Base-by-base conservation (phyloP, 345 rosid species). In the Psidium guajava region DNA sequence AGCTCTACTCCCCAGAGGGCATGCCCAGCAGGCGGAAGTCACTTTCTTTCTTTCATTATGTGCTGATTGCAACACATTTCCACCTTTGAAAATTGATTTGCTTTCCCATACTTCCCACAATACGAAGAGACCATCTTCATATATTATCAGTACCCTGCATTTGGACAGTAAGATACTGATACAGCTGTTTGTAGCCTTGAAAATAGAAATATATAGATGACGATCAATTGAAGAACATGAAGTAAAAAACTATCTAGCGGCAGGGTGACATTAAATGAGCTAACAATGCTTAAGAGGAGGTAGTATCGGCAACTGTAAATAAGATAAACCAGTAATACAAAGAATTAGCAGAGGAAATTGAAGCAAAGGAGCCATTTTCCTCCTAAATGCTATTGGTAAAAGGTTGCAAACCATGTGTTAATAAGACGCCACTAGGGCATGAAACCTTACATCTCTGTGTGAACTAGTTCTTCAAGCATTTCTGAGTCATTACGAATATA, bases 11-110 rank as follows among this genome's bases (percentile, higher is more conserved):
- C 98, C 98, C 84, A 88, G 81, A 36, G 98, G 96, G 55, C 99
- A 97, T 58, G 91, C 95, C 99, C 98, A 97, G 82, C 98, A 92
- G 58, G 98, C 98, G 82, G 93, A 92, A 56, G 98, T 94, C 83
- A 89, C 96, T 90, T 91, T 92, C 92, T 94, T 97, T 50, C 88
- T 91, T 74, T 94, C 98, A 82, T 89, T 91, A 20, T 90, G 82
- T 82, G 88, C 87, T 77, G 93, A 86, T n/a, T 87, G 95, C 87
- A 92, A 82, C 74, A 87, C 88, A 54, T 90, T 87, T 88, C 94
- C 96, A 85, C 95, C 97, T 5, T 92, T 87, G 81, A 93, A 87
- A 84, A 93, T 75, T 28, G 93, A 84, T 89, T 89, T 93, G 88
- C 96, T 94, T 86, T 92, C 97, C 85, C 87, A 86, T 88, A 95